phyloP scores from a whole-genome alignment of 441 rosid species.

The Gossypium gossypioides region DNA sequence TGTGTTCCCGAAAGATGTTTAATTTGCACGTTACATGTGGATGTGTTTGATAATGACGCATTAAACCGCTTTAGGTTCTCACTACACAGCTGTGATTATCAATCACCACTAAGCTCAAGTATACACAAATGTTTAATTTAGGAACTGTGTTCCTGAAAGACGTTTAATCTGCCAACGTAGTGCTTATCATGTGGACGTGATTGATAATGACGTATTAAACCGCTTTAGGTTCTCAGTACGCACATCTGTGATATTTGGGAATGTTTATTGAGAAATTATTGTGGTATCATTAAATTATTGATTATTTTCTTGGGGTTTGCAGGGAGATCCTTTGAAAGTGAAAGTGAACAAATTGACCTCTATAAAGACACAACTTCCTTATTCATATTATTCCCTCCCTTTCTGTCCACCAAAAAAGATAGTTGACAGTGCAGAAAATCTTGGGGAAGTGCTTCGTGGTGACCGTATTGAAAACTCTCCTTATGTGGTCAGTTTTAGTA shows the following conservation, averaged over 20 bases:
- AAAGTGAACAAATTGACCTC: constrained; percentile 61
- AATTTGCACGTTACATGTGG: neutral
- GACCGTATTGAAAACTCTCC: constrained; percentile 58
- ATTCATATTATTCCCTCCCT: constrained; percentile 49
- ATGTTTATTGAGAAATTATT: neutral
- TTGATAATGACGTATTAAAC: neutral
- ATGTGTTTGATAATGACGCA: neutral
- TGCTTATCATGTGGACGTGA: neutral
- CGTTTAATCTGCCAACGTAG: neutral
- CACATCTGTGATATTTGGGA: neutral
- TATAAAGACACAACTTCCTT: constrained; percentile 59
- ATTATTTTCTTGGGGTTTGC: constrained; percentile 13
- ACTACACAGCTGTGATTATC: neutral
- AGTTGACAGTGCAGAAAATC: constrained; percentile 58
- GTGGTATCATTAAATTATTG: neutral
- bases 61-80: neutral
- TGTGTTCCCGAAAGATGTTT: neutral
- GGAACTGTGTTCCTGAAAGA: neutral
- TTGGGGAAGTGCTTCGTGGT: constrained; percentile 69
- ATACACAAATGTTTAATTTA: neutral
- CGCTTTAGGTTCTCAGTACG: neutral
- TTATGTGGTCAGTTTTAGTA: constrained; percentile 32
- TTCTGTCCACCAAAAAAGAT: constrained; percentile 41
- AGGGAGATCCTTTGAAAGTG: constrained; percentile 51
- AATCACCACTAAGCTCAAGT: no score